Percentiles rank a stretch among this genome's conserved stretches.
phyloP scores from a whole-genome alignment of 352 stramenopile genomes.

The Globisporangium iwayamae region DNA sequence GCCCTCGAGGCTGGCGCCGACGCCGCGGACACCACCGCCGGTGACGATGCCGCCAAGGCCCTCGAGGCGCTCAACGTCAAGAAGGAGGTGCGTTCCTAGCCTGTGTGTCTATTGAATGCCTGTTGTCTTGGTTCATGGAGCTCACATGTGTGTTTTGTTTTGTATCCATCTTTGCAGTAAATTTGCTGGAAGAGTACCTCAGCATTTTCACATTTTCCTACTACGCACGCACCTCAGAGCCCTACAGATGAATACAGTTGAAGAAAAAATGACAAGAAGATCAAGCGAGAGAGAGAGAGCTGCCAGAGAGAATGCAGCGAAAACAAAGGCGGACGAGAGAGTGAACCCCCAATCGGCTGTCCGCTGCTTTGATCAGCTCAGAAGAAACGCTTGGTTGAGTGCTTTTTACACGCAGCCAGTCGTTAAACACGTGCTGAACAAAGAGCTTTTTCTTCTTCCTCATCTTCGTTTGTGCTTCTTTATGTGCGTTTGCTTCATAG shows the following conservation, averaged over 20 bases:
- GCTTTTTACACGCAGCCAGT: not conserved
- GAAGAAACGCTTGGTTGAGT: not conserved
- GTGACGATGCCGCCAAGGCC: slow-evolving; percentile 91
- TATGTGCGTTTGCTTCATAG: not conserved
- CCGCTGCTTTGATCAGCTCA: not conserved
- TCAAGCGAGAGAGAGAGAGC: not conserved
- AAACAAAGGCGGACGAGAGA: not conserved
- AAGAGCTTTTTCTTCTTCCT: slow-evolving; percentile 12
- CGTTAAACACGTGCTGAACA: slow-evolving; percentile 8
- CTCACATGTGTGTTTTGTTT: slow-evolving; percentile 6
- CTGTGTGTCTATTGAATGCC: not conserved
- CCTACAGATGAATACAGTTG: slow-evolving; percentile 20
- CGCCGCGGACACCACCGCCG: slow-evolving; percentile 87
- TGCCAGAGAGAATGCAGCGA: slow-evolving; percentile 5
- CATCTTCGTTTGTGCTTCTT: not conserved
- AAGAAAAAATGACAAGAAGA: slow-evolving; percentile 6
- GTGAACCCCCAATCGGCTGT: not conserved
- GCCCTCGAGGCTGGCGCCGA: slow-evolving; percentile 91
- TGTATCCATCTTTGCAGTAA: slow-evolving; percentile 13
- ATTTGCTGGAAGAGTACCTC: slow-evolving; percentile 10
- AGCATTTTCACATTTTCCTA: slow-evolving; percentile 13
- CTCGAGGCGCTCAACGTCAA: slow-evolving; percentile 89
- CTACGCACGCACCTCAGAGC: slow-evolving; percentile 4
- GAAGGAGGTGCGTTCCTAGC: slow-evolving; percentile 49
- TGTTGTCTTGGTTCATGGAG: not conserved